A percentile compares a stretch with the other conserved stretches of the same genome.
Conservation (phyloP, 2,329 filamentous ascomycete genomes). For the Sordariomycetes sp. region DNA sequence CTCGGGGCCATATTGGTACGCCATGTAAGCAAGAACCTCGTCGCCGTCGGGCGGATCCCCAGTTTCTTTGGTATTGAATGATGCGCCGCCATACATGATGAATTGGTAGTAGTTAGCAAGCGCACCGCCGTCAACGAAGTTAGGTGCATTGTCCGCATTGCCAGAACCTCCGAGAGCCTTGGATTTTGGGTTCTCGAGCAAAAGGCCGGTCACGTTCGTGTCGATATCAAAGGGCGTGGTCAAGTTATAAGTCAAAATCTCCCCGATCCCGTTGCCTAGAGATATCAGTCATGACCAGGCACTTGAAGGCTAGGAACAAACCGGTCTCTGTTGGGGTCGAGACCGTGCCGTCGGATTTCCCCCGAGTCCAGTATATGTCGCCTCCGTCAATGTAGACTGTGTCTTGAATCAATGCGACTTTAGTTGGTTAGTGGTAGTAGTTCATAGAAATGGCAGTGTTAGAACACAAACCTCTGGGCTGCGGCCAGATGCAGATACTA, state of each 20-base stretch:
- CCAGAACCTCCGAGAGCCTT: conserved; percentile 36
- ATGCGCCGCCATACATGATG: conserved; percentile 52
- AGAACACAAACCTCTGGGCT: conserved; percentile 25
- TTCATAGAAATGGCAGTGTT: background rate
- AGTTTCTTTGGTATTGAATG: conserved; percentile 24
- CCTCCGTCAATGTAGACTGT: conserved; percentile 60
- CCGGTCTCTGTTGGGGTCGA: background rate
- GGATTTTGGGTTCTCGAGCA: conserved; percentile 30
- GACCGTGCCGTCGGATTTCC: conserved; percentile 32
- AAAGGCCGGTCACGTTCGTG: conserved; percentile 42
- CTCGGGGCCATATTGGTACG: conserved; percentile 39
- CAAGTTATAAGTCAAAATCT: conserved; percentile 50
- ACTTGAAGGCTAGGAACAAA: no score
- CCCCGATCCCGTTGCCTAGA: conserved; percentile 40
- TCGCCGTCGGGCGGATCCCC: conserved; percentile 30
- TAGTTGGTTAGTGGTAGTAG: conserved; percentile 11
- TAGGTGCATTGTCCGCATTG: conserved; percentile 46
- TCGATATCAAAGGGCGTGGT: conserved; percentile 42
- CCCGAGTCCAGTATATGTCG: conserved; percentile 40
- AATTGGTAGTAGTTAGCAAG: conserved; percentile 56
- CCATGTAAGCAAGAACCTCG: conserved; percentile 39
- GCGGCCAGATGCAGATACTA: conserved; percentile 50
- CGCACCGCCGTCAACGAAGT: conserved; percentile 54
- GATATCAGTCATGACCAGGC: no score
- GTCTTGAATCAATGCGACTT: conserved; percentile 50